A percentile compares a stretch with the other conserved stretches of the same genome.
Conservation (phyloP, 495 filamentous ascomycete genomes). For the Penicillium desertorum region DNA sequence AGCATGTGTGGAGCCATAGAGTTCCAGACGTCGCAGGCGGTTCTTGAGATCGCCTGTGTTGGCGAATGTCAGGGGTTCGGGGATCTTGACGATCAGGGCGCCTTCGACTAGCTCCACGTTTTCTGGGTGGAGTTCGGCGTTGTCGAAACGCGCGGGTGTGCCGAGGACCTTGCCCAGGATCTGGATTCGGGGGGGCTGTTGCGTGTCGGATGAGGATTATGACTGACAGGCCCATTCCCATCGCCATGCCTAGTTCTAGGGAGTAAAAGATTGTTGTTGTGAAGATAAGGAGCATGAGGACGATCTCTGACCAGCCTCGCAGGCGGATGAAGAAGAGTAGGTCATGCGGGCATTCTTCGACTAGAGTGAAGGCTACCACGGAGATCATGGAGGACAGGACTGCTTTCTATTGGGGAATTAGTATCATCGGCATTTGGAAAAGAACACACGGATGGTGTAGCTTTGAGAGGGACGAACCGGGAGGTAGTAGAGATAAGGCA, state of each 20-base stretch:
- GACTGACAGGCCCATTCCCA: conserved; percentile 83
- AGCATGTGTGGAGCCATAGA: conserved; percentile 78
- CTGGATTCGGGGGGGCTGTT: conserved; percentile 92
- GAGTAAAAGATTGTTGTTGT: conserved; percentile 91
- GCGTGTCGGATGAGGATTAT: conserved; percentile 85
- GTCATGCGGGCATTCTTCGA: conserved; percentile 94
- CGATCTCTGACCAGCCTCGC: conserved; percentile 78
- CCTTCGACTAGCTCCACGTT: conserved; percentile 85
- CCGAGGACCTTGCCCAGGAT: conserved; percentile 90
- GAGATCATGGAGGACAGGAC: conserved; percentile 93
- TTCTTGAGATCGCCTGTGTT: conserved; percentile 93
- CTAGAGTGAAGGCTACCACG: conserved; percentile 89
- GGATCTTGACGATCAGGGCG: conserved; percentile 93
- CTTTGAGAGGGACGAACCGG: conserved; percentile 58
- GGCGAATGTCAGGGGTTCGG: conserved; percentile 93
- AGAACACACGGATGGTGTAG: conserved; percentile 1
- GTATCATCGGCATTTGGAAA: not conserved
- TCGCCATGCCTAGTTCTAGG: conserved; percentile 78
- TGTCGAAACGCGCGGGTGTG: conserved; percentile 74
- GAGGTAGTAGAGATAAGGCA: conserved; percentile 93
- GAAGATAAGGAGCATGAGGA: conserved; percentile 87
- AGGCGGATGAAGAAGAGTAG: conserved; percentile 85
- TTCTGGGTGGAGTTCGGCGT: conserved; percentile 77
- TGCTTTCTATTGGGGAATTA: conserved; percentile 63
- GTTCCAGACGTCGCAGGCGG: conserved; percentile 76